These are phyloP conservation scores for Vitis labrusca DNA, from an alignment of 164 flowering plant species.

Conservation along the genomic window DNA sequence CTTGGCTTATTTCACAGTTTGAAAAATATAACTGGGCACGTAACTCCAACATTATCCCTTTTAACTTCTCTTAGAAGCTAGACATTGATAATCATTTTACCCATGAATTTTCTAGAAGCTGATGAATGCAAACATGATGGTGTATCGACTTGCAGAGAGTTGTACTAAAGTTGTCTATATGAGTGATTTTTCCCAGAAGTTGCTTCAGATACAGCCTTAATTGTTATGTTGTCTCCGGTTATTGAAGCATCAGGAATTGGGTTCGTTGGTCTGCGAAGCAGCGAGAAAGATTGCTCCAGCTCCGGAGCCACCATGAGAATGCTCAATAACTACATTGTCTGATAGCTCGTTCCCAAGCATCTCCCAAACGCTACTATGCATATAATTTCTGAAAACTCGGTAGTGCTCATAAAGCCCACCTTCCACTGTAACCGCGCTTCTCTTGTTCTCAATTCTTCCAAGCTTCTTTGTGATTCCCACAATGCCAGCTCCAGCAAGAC, in stretches of 20 bases:
- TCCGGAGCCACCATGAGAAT: slow-evolving; percentile 56
- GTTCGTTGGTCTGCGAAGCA: slow-evolving; percentile 33
- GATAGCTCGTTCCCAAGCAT: slow-evolving; percentile 57
- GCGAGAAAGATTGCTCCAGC: slow-evolving; percentile 60
- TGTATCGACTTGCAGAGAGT: too few species aligned
- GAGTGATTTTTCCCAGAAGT: background rate
- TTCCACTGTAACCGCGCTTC: slow-evolving; percentile 50
- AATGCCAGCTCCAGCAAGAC: slow-evolving; percentile 64
- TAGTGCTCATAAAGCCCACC: slow-evolving; percentile 72
- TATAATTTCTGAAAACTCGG: slow-evolving; percentile 50
- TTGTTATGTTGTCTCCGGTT: background rate
- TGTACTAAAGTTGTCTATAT: background rate
- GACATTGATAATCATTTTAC: too few species aligned
- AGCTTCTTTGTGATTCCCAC: slow-evolving; percentile 59
- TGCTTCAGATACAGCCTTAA: background rate
- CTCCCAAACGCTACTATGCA: slow-evolving; percentile 62
- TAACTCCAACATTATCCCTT: too few species aligned
- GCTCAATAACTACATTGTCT: slow-evolving; percentile 48
- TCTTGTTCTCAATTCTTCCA: slow-evolving; percentile 37
- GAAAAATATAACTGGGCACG: background rate
- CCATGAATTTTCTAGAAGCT: too few species aligned
- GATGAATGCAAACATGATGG: too few species aligned
- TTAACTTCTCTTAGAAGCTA: too few species aligned
- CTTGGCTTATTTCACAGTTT: background rate
- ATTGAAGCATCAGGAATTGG: background rate